Evolutionary conservation across 2,329 filamentous ascomycete genomes (phyloP).

Genomic region (Microascus cirrosus): DNA sequence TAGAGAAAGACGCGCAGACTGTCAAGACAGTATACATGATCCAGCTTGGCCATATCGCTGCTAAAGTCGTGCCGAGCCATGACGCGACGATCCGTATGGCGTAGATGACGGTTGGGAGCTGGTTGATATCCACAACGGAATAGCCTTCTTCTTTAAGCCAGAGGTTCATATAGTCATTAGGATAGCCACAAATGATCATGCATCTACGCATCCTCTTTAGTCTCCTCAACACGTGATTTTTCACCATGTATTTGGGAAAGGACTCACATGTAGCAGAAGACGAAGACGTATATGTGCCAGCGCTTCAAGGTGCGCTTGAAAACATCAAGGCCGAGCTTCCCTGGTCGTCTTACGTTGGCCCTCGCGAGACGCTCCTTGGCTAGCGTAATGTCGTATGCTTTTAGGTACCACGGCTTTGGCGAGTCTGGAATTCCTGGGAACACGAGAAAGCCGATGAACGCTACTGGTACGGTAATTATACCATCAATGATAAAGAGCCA

Average conservation of each 20-base stretch:
- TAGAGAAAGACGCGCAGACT: background rate
- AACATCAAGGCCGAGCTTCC: background rate
- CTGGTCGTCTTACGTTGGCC: background rate
- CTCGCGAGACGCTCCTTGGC: background rate
- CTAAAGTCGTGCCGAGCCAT: background rate
- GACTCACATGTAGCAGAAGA: background rate
- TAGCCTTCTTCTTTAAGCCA: background rate
- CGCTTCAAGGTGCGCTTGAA: background rate
- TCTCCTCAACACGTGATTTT: background rate
- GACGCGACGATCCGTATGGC: background rate
- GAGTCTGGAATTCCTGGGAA: slow-evolving; percentile 18
- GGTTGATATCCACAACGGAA: background rate
- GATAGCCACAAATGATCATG: background rate
- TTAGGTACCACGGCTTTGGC: background rate
- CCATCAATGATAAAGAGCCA: slow-evolving; percentile 36
- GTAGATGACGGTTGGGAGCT: background rate
- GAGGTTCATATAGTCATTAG: background rate
- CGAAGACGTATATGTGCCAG: background rate
- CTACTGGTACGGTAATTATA: slow-evolving; percentile 20
- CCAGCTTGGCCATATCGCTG: background rate
- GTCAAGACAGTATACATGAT: background rate
- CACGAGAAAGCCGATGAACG: slow-evolving; percentile 18
- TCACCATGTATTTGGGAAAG: background rate
- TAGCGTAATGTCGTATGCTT: background rate
- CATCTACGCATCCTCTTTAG: background rate